A percentile compares a stretch with the other conserved stretches of the same genome.
Evolutionary conservation across 2,329 filamentous ascomycete species (phyloP).

Genomic region (Colletotrichum trifolii): DNA sequence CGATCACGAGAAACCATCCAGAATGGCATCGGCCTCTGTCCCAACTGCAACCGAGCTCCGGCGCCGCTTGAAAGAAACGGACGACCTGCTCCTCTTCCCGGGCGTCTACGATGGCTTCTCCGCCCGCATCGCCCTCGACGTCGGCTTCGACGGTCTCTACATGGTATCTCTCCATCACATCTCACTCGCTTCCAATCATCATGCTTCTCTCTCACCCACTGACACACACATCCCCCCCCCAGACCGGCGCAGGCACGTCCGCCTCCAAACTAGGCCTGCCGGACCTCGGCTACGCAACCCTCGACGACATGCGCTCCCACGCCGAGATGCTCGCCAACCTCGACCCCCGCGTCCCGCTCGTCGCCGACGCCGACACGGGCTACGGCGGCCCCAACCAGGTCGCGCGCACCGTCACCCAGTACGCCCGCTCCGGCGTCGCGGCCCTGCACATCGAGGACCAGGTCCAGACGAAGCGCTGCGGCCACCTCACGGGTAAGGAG

Average conservation of each 20-base stretch:
- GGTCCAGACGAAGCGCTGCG: conserved; percentile 72
- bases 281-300: conserved; percentile 70
- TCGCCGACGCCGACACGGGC: conserved; percentile 71
- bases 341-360: conserved; percentile 65
- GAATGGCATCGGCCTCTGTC: background rate
- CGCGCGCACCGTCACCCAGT: conserved; percentile 62
- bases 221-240: background rate
- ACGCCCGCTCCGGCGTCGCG: conserved; percentile 66
- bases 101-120: conserved; percentile 77
- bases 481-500: conserved; percentile 71
- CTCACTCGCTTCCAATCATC: background rate
- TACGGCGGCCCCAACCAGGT: conserved; percentile 66
- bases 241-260: conserved; percentile 72
- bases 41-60: background rate
- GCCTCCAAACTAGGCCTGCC: conserved; percentile 71
- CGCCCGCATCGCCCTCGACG: conserved; percentile 69
- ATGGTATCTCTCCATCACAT: conserved; percentile 60
- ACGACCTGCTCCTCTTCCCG: conserved; percentile 65
- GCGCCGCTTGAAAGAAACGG: conserved; percentile 47
- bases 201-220: background rate
- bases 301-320: conserved; percentile 72
- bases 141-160: conserved; percentile 74
- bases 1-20: no score
- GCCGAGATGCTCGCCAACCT: conserved; percentile 74
- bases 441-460: conserved; percentile 73